Percentiles rank a stretch among this genome's conserved stretches.
phyloP scores from a whole-genome alignment of 75 land plant species.

The Adiantum capillusveneris region DNA sequence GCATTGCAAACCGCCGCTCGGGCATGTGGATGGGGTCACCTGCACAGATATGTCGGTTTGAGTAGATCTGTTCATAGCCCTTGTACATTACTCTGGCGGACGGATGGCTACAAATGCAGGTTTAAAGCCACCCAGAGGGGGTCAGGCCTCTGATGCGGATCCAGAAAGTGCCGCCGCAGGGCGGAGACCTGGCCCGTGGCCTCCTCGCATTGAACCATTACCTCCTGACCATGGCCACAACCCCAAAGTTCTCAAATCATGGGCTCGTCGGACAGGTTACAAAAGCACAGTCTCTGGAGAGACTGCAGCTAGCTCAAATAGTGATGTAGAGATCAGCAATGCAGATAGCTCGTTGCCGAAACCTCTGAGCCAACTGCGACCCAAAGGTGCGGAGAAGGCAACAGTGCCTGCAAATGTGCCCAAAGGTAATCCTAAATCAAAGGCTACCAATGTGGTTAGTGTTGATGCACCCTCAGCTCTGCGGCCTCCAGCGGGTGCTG shows the following conservation, averaged over 20 bases:
- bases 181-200: constrained; percentile 45
- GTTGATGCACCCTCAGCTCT: too few relatives aligned
- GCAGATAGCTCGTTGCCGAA: not conserved
- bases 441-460: too few relatives aligned
- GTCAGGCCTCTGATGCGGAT: too few relatives aligned
- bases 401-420: not conserved
- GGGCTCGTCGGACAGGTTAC: constrained; percentile 92
- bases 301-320: constrained; percentile 8
- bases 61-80: too few relatives aligned
- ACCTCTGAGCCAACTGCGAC: not conserved
- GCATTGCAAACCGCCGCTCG: too few relatives aligned
- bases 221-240: constrained; percentile 42
- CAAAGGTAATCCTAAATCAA: not conserved
- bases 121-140: too few relatives aligned
- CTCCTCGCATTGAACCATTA: constrained; percentile 33
- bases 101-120: too few relatives aligned
- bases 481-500: constrained; percentile 12
- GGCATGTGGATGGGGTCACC: too few relatives aligned
- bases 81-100: too few relatives aligned
- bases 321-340: constrained; percentile 19
- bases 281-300: constrained; percentile 46
- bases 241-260: constrained; percentile 55
- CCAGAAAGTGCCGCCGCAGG: too few relatives aligned
- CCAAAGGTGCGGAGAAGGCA: not conserved
- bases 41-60: too few relatives aligned